Base-by-base conservation (phyloP, 2,329 filamentous ascomycete species). In the Cercospora sp. region DNA sequence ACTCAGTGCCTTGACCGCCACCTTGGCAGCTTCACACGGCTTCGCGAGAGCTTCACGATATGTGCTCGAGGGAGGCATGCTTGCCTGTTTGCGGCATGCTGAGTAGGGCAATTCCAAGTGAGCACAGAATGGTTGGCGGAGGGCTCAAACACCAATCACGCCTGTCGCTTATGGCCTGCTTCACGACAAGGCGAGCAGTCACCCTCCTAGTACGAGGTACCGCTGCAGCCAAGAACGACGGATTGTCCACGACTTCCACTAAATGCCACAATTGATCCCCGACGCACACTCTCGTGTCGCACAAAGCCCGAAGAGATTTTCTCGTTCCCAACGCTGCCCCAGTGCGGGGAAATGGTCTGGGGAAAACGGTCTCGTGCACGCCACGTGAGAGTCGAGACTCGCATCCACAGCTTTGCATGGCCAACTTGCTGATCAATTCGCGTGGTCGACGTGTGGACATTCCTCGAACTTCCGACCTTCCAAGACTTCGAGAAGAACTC, bases 401-500 rank as follows among this genome's bases (percentile, higher is more conserved):
- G 23, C 28, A 10, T 18, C 40, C 23, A 28, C 40, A 40, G 8
- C 55, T 51, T 16, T 23, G 13, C 63, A 30, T 60, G 20, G 10
- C 53, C 26, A 8, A 36, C 59, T 57, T 48, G 30, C 53, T 59
- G 51, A 36, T 28, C 45, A 16, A 45, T 26, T 28, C 33, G 42
- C 64, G 23, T 53, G 64, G 28, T 23, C 58, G n/a, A 28, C 36
- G 18, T 63, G 53, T 63, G 60, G 40, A 63, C 55, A 63, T 23
- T 60, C 61, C 65, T 61, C 36, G 33, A 33, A 16, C 36, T 53
- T 45, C 65, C 65, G 65, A 51, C 10, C 51, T 64, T 63, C 65
- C 65, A 67, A 67, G 65, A 67, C 65, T 60, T 64, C 51, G 40
- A 42, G 40, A 51, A 62, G 60, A 62, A 62, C 62, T 55, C 62